Conservation (phyloP, 441 rosid species). For the Gossypium lobatum region DNA sequence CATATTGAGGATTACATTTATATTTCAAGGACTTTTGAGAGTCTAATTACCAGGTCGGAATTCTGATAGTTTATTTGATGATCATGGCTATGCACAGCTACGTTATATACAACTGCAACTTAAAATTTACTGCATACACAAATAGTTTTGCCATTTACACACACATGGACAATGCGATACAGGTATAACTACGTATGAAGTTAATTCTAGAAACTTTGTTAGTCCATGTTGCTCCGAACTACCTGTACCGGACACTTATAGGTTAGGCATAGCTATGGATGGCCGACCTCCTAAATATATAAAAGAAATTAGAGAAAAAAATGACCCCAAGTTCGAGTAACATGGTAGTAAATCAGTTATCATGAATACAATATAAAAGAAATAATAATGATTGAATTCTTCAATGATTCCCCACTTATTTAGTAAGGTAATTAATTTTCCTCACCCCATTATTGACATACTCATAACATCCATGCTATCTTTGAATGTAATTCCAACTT, state of each 20-base stretch:
- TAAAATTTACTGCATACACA: background rate
- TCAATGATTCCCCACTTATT: background rate
- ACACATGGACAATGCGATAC: background rate
- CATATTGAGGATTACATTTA: background rate
- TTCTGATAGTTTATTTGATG: background rate
- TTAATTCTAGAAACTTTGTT: background rate
- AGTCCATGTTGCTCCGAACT: background rate
- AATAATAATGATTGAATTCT: background rate
- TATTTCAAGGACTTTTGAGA: background rate
- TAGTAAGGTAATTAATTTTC: background rate
- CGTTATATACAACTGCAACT: background rate
- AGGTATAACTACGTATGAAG: background rate
- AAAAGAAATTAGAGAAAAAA: background rate
- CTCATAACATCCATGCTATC: background rate
- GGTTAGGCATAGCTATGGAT: background rate
- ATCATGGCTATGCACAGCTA: background rate
- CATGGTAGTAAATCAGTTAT: background rate
- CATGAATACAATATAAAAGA: background rate
- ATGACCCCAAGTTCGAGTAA: background rate
- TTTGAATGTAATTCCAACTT: slow-evolving; percentile 1
- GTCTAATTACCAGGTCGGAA: background rate
- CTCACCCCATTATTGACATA: background rate
- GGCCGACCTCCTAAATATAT: background rate
- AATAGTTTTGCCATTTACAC: background rate
- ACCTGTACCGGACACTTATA: background rate